Base-by-base conservation (phyloP, 2,329 filamentous ascomycete genomes). In the Xylaria sp. region DNA sequence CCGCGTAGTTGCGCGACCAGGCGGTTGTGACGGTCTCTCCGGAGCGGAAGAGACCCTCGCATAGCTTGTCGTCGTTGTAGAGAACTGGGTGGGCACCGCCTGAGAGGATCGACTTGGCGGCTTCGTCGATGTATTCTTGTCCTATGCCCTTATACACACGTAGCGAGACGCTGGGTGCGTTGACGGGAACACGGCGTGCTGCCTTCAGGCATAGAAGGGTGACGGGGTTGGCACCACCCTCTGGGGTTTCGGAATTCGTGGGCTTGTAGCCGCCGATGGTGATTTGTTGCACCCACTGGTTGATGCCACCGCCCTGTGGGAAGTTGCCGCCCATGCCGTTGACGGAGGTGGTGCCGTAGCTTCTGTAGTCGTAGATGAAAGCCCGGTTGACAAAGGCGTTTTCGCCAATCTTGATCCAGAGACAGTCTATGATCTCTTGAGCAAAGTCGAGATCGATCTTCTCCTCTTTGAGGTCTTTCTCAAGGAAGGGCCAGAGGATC, bases 321-420 rank as follows among this genome's bases (percentile, higher is more conserved):
- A 70, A 70, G 41, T 70, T 70, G 20, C 43, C 57, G 28, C 67
- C 65, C 20, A 65, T 9, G 1, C 67, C 67, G 45, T 67, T 67
- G 9, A 70, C 41, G 18, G 65, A 59, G 4, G 57, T 53, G n/a
- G 60, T 67, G 32, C 67, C 65, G 18, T 67, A 65, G 57, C 64
- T 61, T n/a, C 67, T 30, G 23, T 70, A 70, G 48, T 70, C 65
- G 30, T 62, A 60, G 57, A 70, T 67, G 53, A 67, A 70, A 23
- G 67, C 67, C 32, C 67, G 67, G 57, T 70, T 70, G 25, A 70
- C 67, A 48, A 70, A 70, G n/a, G 67, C 67, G 32, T 63, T 61
- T 53, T 70, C 65, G 9, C 67, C 67, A 12, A 67, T 65, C 65
- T 70, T 70, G 57, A 70, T 65, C 67, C 65, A 67, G 43, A 70